Percentiles rank a stretch among this genome's conserved stretches.
phyloP scores from a whole-genome alignment of 106 monocot species.

The Agapanthus africanus region DNA sequence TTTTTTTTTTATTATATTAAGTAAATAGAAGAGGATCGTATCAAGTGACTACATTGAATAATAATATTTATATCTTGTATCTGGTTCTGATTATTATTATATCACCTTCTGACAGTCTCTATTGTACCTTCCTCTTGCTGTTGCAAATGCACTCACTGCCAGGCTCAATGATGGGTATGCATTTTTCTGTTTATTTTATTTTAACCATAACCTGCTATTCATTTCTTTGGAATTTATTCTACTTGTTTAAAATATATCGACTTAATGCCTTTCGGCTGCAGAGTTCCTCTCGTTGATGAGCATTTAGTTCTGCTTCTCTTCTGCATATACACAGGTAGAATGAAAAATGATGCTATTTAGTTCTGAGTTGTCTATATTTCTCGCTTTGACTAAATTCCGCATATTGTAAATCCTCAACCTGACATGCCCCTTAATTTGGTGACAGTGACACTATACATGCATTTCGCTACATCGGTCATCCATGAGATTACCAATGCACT shows the following conservation, averaged over 20 bases:
- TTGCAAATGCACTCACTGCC: slow-evolving; percentile 88
- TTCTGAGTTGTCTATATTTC: no score
- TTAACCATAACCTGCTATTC: background rate
- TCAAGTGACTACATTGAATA: background rate
- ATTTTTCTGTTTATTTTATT: background rate
- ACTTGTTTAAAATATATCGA: background rate
- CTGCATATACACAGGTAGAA: slow-evolving; percentile 61
- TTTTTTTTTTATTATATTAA: background rate
- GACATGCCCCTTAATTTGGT: no score
- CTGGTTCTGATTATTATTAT: background rate
- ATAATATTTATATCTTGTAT: background rate
- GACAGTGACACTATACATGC: background rate
- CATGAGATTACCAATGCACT: slow-evolving; percentile 12
- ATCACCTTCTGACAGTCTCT: slow-evolving; percentile 49
- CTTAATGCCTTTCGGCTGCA: slow-evolving; percentile 16
- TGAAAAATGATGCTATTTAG: background rate
- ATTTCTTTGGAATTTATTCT: background rate
- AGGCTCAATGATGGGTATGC: slow-evolving; percentile 84
- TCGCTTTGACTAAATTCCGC: no score
- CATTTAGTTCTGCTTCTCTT: slow-evolving; percentile 63
- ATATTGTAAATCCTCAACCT: no score
- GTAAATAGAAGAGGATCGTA: background rate
- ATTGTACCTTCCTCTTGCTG: slow-evolving; percentile 77
- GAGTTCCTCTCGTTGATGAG: slow-evolving; percentile 75
- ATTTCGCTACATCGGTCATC: background rate